These are phyloP conservation scores for Sporothrix dimorphospora DNA, from an alignment of 2,329 filamentous ascomycete genomes.

Conservation along the genomic window DNA sequence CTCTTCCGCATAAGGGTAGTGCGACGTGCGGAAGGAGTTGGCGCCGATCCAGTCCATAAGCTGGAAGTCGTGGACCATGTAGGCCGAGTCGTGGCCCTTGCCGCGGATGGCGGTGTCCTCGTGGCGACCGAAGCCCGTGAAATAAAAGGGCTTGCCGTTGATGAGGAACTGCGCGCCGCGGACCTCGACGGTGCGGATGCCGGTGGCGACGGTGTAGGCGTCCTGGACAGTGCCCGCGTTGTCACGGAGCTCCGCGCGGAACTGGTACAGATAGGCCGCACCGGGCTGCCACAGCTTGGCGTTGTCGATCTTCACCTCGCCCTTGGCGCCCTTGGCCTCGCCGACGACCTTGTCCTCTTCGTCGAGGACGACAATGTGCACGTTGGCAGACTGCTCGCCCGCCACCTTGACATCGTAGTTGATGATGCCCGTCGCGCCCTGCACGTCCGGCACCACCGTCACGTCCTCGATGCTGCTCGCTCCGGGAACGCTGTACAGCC, in stretches of 20 bases:
- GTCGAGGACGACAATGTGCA: background rate
- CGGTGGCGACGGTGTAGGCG: background rate
- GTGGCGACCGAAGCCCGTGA: background rate
- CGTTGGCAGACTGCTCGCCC: background rate
- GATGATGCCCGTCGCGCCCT: constrained; percentile 8
- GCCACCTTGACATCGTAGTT: constrained; percentile 8
- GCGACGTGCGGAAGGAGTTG: constrained; percentile 14
- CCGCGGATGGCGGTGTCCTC: constrained; percentile 12
- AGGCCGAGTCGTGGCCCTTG: constrained; percentile 9
- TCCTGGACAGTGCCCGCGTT: background rate
- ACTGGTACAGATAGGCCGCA: constrained; percentile 3
- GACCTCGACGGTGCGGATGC: background rate
- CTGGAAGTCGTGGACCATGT: constrained; percentile 16
- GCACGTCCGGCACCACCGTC: background rate
- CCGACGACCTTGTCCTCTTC: background rate
- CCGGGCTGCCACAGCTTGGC: background rate
- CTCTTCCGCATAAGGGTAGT: constrained; percentile 11
- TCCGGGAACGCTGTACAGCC: background rate
- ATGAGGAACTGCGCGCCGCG: background rate
- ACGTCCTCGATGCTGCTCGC: background rate
- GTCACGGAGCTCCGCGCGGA: background rate
- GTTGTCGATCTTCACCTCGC: background rate
- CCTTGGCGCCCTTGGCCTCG: background rate
- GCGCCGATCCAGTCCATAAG: constrained; percentile 10
- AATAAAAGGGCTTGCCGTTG: constrained; percentile 5